Evolutionary conservation across 106 monocot genomes (phyloP).

Genomic region (Dendrobium huoshanense): DNA sequence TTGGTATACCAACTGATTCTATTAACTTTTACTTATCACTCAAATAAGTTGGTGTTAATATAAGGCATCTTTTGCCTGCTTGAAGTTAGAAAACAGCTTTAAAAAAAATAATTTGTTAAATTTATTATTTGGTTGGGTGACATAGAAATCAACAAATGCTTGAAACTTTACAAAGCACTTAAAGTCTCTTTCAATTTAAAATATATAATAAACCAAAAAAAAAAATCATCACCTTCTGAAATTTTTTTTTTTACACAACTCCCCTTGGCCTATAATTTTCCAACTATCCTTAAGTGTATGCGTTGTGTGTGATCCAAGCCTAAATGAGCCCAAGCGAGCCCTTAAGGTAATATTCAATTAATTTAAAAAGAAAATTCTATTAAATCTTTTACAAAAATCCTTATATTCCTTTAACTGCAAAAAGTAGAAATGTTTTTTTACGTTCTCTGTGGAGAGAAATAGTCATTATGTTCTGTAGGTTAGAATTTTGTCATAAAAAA

Average conservation of each 20-base stretch:
- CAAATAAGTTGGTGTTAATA: neutral
- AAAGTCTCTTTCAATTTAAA: neutral
- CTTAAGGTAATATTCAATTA: neutral
- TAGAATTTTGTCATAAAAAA: neutral
- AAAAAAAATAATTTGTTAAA: neutral
- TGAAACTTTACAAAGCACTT: neutral
- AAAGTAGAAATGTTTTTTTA: too few species aligned
- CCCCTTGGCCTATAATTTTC: too few species aligned
- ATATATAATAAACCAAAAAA: too few species aligned
- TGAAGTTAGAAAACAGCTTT: neutral
- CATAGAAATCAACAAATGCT: neutral
- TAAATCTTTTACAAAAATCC: too few species aligned
- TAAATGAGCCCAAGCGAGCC: neutral
- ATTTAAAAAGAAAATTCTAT: neutral
- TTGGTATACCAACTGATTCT: neutral
- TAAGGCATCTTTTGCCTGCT: neutral
- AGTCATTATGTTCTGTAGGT: neutral
- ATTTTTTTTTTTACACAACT: too few species aligned
- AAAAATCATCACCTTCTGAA: neutral
- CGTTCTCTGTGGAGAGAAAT: neutral
- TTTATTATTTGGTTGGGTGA: neutral
- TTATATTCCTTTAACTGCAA: too few species aligned
- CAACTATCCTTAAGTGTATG: too few species aligned
- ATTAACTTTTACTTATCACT: neutral
- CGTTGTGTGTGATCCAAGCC: too few species aligned